A percentile compares a stretch with the other conserved stretches of the same genome.
phyloP scores from a whole-genome alignment of 2,329 filamentous ascomycete species.

The Chaetomium globosum region DNA sequence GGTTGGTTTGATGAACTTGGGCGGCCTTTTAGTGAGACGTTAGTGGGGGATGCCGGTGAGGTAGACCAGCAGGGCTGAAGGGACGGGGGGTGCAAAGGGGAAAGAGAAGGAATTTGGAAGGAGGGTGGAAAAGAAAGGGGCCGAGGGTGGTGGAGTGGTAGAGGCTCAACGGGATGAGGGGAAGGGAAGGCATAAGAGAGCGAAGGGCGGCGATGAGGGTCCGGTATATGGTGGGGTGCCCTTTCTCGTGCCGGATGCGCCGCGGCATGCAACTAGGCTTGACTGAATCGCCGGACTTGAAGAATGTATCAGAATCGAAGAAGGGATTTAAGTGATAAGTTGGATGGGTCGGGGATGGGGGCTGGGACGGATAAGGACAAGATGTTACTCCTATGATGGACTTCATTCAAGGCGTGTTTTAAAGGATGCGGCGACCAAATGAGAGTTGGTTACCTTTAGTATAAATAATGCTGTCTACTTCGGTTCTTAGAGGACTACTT shows the following conservation, averaged over 20 bases:
- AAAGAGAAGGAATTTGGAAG: neutral
- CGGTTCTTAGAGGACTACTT: neutral
- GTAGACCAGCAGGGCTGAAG: neutral
- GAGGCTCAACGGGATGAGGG: neutral
- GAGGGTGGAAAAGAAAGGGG: too few relatives aligned
- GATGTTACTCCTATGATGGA: neutral
- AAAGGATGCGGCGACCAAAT: neutral
- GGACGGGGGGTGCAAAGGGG: neutral
- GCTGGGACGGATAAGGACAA: neutral
- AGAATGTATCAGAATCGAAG: too few relatives aligned
- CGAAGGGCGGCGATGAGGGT: neutral
- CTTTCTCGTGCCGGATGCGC: neutral
- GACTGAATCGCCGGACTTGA: too few relatives aligned
- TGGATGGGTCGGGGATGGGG: too few relatives aligned
- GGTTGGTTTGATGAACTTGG: too few relatives aligned
- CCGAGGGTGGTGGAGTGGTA: neutral
- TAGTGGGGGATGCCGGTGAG: neutral
- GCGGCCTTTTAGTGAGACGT: too few relatives aligned
- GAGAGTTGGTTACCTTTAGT: neutral
- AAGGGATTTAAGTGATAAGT: too few relatives aligned
- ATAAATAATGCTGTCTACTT: neutral
- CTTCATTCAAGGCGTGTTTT: neutral
- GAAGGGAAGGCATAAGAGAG: neutral
- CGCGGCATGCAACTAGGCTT: neutral
- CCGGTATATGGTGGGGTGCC: neutral